These are phyloP conservation scores for Irpex rosettiformis DNA, from an alignment of 1,284 basidiomycete genomes.

Conservation along the genomic window DNA sequence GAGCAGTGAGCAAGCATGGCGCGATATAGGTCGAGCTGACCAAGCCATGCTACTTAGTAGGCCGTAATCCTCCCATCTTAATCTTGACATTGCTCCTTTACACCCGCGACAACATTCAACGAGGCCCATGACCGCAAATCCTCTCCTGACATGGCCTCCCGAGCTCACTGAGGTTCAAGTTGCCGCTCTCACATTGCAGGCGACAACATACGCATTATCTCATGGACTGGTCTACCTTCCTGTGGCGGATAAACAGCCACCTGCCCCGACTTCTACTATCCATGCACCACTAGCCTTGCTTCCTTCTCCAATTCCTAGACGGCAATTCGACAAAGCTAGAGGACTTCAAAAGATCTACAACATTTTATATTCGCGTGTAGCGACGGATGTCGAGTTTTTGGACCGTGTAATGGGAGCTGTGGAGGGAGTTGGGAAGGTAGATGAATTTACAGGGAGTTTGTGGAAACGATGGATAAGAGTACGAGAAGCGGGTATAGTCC, in stretches of 20 bases:
- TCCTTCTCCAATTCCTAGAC: conserved; percentile 75
- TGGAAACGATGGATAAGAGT: conserved; percentile 85
- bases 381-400: conserved; percentile 78
- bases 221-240: conserved; percentile 86
- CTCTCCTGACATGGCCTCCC: conserved; percentile 67
- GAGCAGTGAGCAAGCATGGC: conserved; percentile 13
- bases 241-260: conserved; percentile 41
- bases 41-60: no score
- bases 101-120: no score
- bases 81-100: no score
- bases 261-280: conserved; percentile 72
- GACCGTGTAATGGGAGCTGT: conserved; percentile 80
- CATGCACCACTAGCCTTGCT: conserved; percentile 58
- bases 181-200: conserved; percentile 56
- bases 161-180: conserved; percentile 54
- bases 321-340: conserved; percentile 67
- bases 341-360: conserved; percentile 81
- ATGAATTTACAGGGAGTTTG: conserved; percentile 82
- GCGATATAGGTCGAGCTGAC: conserved; percentile 16
- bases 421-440: conserved; percentile 75
- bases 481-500: conserved; percentile 54
- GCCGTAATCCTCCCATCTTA: no score
- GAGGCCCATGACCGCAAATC: conserved; percentile 6
- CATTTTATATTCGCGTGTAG: conserved; percentile 80
- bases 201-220: conserved; percentile 83